phyloP scores from a whole-genome alignment of 306 rosid species.

The Carpinus fangiana region DNA sequence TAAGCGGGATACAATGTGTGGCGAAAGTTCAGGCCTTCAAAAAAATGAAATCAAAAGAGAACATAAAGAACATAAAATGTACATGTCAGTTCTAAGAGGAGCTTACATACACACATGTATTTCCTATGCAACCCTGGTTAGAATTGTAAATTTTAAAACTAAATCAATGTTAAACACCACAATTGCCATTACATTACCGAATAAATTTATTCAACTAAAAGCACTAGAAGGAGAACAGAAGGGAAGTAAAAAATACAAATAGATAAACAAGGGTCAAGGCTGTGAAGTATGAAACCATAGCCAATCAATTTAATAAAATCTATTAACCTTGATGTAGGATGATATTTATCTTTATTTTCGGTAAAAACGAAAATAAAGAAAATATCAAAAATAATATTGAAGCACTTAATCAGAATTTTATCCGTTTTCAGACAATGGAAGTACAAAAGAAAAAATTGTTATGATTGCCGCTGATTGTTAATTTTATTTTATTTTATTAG shows the following conservation, averaged over 20 bases:
- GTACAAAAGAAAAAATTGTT: too few species aligned
- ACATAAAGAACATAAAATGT: slow-evolving; percentile 1
- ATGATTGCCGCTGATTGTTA: too few species aligned
- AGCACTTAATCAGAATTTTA: too few species aligned
- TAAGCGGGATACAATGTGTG: slow-evolving; percentile 81
- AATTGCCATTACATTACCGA: not conserved
- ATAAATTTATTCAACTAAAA: not conserved
- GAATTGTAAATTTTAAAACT: not conserved
- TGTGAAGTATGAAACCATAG: not conserved
- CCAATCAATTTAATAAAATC: not conserved
- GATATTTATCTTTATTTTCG: too few species aligned
- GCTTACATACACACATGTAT: not conserved
- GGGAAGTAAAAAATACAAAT: not conserved
- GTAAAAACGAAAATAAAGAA: too few species aligned
- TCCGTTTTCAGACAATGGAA: too few species aligned
- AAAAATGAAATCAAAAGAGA: slow-evolving; percentile 25
- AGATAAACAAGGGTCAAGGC: not conserved
- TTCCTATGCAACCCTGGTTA: not conserved
- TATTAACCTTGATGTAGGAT: not conserved
- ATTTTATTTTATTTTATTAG: too few species aligned
- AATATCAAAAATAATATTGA: too few species aligned
- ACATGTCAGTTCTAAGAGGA: not conserved
- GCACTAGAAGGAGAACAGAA: not conserved
- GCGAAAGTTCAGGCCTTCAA: slow-evolving; percentile 84
- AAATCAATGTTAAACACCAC: not conserved